Base-by-base conservation (phyloP, 169 alveolate species). In the Cryptosporidium viatorum region DNA sequence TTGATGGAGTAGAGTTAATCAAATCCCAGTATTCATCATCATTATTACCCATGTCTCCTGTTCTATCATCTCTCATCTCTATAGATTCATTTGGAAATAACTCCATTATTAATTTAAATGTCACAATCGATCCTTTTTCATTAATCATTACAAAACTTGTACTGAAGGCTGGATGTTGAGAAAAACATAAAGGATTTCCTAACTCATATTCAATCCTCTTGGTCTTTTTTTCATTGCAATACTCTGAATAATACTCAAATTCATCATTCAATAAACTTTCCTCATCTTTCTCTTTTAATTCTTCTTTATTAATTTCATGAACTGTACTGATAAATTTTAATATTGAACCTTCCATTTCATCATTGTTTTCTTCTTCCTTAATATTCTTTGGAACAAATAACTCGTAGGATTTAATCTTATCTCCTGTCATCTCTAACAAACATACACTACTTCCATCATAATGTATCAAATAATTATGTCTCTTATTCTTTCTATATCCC, bases 1-100 rank as follows among this genome's bases (percentile, higher is more conserved):
- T 80, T 58, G 89, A 80, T 37, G 89, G 89, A 3, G 89, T 59
- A n/a, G 75, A 62, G 26, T 80, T 80, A 29, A 80, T 48, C n/a
- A 62, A 18, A 65, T 80, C 89, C 86, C 86, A 73, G 31, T 73
- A 73, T 29, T 65, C 71, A 39, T 73, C 71, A 59, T 73, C 86
- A 7, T 35, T 59, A 10, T 50, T 45, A 12, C 10, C 58, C 31
- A 29, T 33, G 14, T 41, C 67, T 29, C 12, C 48, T 41, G 3
- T 41, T 41, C 71, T 14, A 29, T 41, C 43, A 80, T n/a, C 67
- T 8, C 37, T 51, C 37, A 62, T 23, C 18, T 35, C 39, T 2
- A 14, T 26, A 9, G 69, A 21, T 29, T 21, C 62, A 43, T 80
- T 67, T 10, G 80, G 50, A 62, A 60, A 80, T 39, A 65, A 7